These are phyloP conservation scores for Mycena leptocephala DNA, from an alignment of 768 basidiomycete species.

Conservation along the genomic window DNA sequence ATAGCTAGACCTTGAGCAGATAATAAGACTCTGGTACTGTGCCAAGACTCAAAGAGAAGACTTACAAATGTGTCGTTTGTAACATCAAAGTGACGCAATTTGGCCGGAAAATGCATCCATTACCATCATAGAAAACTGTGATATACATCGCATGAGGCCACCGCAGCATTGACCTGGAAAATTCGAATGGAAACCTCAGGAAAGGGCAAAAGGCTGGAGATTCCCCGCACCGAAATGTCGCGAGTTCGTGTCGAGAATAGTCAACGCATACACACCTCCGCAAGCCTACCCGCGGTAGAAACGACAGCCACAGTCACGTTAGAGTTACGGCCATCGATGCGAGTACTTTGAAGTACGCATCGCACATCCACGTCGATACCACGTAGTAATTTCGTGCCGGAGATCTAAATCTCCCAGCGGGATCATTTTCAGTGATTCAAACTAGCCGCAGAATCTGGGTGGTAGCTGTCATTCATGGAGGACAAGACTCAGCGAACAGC, in stretches of 20 bases:
- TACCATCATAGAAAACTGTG: not conserved
- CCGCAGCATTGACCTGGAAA: not conserved
- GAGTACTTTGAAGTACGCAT: not conserved
- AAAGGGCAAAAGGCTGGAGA: not conserved
- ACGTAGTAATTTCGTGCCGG: not conserved
- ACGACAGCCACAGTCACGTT: not conserved
- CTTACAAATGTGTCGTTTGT: not conserved
- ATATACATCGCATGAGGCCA: not conserved
- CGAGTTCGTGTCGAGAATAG: not conserved
- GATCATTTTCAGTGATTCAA: not conserved
- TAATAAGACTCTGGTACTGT: too few species aligned
- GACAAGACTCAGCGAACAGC: not conserved
- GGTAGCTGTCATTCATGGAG: not conserved
- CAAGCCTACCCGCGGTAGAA: not conserved
- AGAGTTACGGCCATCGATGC: not conserved
- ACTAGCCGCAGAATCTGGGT: not conserved
- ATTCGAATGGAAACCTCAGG: not conserved
- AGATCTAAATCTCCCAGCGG: not conserved
- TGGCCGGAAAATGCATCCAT: not conserved
- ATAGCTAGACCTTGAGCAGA: not conserved
- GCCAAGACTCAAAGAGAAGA: not conserved
- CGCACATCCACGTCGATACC: not conserved
- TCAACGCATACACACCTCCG: not conserved
- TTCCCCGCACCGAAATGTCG: not conserved
- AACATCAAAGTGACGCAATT: not conserved